Evolutionary conservation across 1,139 yeast genomes (phyloP), one percentile per base, ranked within the genome.

Genomic region (Kodamaea arcana): DNA sequence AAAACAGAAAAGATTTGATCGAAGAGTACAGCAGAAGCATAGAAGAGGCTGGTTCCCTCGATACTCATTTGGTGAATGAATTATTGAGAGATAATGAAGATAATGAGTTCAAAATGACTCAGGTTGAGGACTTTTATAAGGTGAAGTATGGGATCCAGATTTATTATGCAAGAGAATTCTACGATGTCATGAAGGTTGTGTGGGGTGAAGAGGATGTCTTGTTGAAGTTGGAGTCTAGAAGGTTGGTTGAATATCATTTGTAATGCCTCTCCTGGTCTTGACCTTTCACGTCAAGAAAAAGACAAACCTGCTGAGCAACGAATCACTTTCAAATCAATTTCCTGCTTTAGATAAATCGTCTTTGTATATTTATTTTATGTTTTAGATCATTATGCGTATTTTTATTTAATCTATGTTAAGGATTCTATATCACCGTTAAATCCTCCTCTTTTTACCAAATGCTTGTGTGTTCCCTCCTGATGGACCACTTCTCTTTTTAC

Each of bases 161-260:
- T 15, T 59, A 59, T 34, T 87, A 83, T 51, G 94, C 87, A 33
- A 76, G 73, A 48, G 86, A 83, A 46, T 83, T 87, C 45, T 76
- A 85, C 70, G 95, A 86, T 51, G 95, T 83, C 5, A 64, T 86
- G 37, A 65, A 62, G 34, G 67, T 70, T 29, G 84, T 80, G 10
- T 86, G 95, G 94, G 75, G 74, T 9, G 69, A 65, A 27, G 67
- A 62, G 16, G 48, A 46, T n/a, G 49, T 63, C 15, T 45, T 59
- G 31, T 47, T 51, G 14, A 60, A 60, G 28, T 52, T 54, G 13
- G 65, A 63, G 23, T 54, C 58, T 16, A 50, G 56, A 10, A 51
- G 61, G 32, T 45, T 65, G 40, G 49, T 62, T 29, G 74, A 66
- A 39, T 69, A 66, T 39, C 74, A 66, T 45, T 50, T 64, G 31